Evolutionary conservation across 1,139 yeast genomes (phyloP), one percentile per base, ranked within the genome.

Genomic region (Wickerhamomyces sp.): DNA sequence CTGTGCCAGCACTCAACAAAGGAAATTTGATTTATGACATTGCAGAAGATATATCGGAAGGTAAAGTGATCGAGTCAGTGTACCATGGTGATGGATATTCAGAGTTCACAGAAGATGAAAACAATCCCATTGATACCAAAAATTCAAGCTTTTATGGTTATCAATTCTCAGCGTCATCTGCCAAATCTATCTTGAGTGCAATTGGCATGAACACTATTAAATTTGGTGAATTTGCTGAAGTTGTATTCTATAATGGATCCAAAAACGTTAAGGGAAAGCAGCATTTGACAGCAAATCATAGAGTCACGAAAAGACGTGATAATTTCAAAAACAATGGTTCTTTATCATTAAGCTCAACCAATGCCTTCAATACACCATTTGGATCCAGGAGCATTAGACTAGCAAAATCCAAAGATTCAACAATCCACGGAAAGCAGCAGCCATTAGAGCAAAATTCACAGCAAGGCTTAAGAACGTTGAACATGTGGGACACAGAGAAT

Each of bases 171-270:
- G 7, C 13, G 2, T 28, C 36, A 28, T 27, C 33, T 17, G 27
- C 29, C 7, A 27, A 28, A 22, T 35, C 37, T 14, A 17, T 25
- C 7, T 15, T 27, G 28, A 20, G 26, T 25, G 21, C 13, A 21
- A 15, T 22, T 14, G 22, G 18, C 18, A 27, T 35, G 24, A 41
- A 33, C 12, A 38, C 42, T 4, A 48, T 52, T 19, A 47, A 43
- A 29, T 52, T 54, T 41, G 51, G 48, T 26, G 37, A 42, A 13
- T 50, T 50, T 40, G 48, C 58, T 1, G 41, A 47, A 7, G 41
- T 54, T 8, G 36, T 52, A n/a, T 39, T 52, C 10, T 54, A 52
- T 42, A 49, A 54, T 41, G 49, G 49, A 8, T 42, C 47, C 1
- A 40, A 45, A 13, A 38, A 45, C 14, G 25, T 10, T 5, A 21